phyloP scores from a whole-genome alignment of 169 alveolate genomes.

The Eimeria maxima region DNA sequence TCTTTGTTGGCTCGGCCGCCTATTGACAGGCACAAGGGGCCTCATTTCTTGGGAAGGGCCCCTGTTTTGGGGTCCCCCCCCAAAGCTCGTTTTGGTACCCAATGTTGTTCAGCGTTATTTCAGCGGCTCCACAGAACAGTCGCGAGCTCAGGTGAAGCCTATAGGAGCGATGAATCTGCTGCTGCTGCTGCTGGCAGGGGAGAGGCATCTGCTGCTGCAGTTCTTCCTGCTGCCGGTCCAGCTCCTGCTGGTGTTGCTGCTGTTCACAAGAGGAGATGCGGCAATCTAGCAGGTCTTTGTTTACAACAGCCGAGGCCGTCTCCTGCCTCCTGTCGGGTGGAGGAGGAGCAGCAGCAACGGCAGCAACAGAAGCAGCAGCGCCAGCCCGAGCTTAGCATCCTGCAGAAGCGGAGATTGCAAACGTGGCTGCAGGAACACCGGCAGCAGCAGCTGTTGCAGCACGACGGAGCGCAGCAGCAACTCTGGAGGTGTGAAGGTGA shows the following conservation, averaged over 20 bases:
- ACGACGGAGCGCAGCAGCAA: not conserved
- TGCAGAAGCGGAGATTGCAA: not conserved
- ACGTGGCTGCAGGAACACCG: not conserved
- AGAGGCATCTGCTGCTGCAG: not conserved
- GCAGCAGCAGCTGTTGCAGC: not conserved
- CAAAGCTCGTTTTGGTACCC: too few species aligned
- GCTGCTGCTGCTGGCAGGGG: not conserved
- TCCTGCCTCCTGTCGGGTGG: not conserved
- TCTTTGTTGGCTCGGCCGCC: not conserved
- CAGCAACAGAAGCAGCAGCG: not conserved
- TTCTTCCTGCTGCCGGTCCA: not conserved
- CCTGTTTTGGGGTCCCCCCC: not conserved
- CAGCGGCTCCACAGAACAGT: too few species aligned
- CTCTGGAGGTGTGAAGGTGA: not conserved
- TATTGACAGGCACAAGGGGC: not conserved
- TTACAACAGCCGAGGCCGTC: not conserved
- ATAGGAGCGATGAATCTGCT: not conserved
- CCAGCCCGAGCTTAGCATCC: not conserved
- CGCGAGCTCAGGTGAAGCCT: not conserved
- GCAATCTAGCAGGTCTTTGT: not conserved
- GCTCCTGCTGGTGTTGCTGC: constrained; percentile 1
- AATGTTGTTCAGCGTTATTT: too few species aligned
- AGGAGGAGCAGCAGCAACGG: not conserved
- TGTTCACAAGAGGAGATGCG: not conserved
- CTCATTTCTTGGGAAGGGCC: not conserved